Base-by-base conservation (phyloP, 1,284 basidiomycete genomes). In the Leccinum subrobustum region DNA sequence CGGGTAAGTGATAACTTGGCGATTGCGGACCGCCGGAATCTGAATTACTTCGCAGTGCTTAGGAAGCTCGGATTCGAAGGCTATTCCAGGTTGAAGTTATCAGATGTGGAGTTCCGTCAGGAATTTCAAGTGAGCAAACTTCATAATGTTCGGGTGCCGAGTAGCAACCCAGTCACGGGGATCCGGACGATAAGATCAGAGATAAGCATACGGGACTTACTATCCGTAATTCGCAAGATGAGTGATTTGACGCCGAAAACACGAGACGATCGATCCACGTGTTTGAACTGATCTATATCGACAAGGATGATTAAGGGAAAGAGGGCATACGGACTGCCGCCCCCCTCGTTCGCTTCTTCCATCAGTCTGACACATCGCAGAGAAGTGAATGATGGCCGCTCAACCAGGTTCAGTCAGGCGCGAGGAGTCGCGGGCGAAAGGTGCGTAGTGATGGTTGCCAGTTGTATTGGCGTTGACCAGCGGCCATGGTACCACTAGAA, bases 241-340 rank as follows among this genome's bases (percentile, higher is more conserved):
- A n/a, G 37, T 44, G 18, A 9, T 9, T 25, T 42, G 37, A 31
- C 42, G 12, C 16, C 59, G 48, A 61, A 31, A 50, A n/a, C 59
- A 56, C 51, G 59, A 56, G 44, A 54, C 8, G 8, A 61, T 8
- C 11, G 31, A 23, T 42, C 8, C 8, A 9, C 47, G 29, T 31
- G 61, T 33, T 44, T 25, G 25, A 31, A 27, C 63, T 57, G 63
- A 64, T 62, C 52, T 3, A 61, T 57, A 62, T 52, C 58, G n/a
- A 47, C 8, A 20, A 25, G 18, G 35, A 35, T 27, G 48, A 25
- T 31, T 27, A 50, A 7, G 5, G 25, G 29, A 9, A 42, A 31
- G 18, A 56, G 31, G 47, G 11, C 14, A 42, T 37, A 35, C 20
- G 6, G 47, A 56, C 42, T 23, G 9, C 9, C 37, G 14, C 54